These are phyloP conservation scores for Hydrangea macrophylla DNA, from an alignment of 148 eudicot genomes.

Conservation along the genomic window DNA sequence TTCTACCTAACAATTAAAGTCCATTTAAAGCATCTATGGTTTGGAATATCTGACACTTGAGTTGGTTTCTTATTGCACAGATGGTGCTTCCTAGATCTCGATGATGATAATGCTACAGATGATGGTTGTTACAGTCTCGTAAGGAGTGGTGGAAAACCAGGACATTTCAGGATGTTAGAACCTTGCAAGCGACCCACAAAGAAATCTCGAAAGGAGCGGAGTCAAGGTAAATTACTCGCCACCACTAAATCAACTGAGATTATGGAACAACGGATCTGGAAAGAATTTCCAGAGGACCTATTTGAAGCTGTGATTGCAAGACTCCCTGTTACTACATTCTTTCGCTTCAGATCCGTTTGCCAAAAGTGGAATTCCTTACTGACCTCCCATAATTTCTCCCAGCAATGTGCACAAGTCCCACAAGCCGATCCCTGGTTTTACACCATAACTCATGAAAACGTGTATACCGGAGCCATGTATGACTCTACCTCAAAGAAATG, in stretches of 20 bases:
- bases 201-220: conserved; percentile 61
- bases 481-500: conserved; percentile 71
- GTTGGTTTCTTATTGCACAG: conserved; percentile 33
- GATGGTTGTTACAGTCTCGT: conserved; percentile 40
- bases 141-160: conserved; percentile 49
- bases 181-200: conserved; percentile 61
- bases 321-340: conserved; percentile 79
- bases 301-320: conserved; percentile 83
- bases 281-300: conserved; percentile 90
- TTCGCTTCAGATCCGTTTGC: conserved; percentile 77
- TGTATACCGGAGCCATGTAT: conserved; percentile 66
- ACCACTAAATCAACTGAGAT: conserved; percentile 27
- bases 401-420: conserved; percentile 57
- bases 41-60: neutral
- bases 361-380: conserved; percentile 75
- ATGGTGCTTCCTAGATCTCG: conserved; percentile 56
- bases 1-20: too few relatives aligned
- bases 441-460: conserved; percentile 62
- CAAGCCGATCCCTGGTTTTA: conserved; percentile 82
- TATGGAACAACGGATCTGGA: conserved; percentile 75
- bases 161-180: conserved; percentile 49
- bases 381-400: conserved; percentile 58
- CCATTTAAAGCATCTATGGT: neutral
- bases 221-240: conserved; percentile 28
- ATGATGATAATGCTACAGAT: conserved; percentile 44